Base-by-base conservation (phyloP, 2,329 filamentous ascomycete species). In the Daldinia sp. region DNA sequence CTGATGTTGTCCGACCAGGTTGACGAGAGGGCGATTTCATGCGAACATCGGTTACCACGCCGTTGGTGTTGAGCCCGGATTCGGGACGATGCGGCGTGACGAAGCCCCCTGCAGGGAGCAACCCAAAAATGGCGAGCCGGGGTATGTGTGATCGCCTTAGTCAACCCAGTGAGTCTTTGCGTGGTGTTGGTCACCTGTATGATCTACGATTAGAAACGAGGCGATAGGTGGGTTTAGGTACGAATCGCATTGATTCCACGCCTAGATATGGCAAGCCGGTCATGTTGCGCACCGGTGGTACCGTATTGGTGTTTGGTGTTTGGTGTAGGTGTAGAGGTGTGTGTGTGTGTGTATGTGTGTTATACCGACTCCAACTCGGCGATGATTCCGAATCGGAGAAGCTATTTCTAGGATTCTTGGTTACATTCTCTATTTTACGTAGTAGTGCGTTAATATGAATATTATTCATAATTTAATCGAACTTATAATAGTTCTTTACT, bases 191-290 rank as follows among this genome's bases (percentile, higher is more conserved):
- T 59, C 47, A 52, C 58, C 53, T 70, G 73, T 74, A 54, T 75
- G 73, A 74, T 75, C 72, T 71, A 58, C 73, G 58, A 68, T 54
- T 59, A 58, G 68, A 75, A 73, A 74, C 72, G 63, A 64, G 45
- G 61, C 60, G 49, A 54, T n/a, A 53, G 62, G 25, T 51, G 53
- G 37, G 15, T 37, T 15, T 19, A n/a, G 50, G 29, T 35, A 55
- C 58, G 64, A 68, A 62, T 59, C 63, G 69, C 70, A 71, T 69
- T 67, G 30, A 67, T 58, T 51, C 60, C 41, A 21, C 37, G 21
- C 56, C 35, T 51, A 55, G 17, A 57, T 61, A 56, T 29, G 56
- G 63, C 48, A 59, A 61, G 21, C 58, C 58, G 48, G 41, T 49
- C 35, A 47, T 52, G 45, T 59, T 39, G 51, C 57, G 60, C 30